Evolutionary conservation across 805 yeast species (phyloP), one percentile per base, ranked within the genome.

Genomic region (Candida morakotiae): DNA sequence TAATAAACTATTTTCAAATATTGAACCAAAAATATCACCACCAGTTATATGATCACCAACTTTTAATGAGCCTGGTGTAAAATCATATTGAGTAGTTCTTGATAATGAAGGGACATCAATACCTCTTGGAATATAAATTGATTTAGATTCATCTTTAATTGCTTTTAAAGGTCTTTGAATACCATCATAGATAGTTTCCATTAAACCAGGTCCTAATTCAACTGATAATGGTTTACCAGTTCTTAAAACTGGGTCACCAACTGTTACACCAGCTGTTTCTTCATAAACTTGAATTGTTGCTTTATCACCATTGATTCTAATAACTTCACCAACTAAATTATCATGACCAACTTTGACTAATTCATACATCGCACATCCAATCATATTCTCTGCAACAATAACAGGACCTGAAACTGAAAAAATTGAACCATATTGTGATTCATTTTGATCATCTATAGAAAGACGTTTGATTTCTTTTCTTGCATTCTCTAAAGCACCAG

Each of bases 321-420:
- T 93, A 48, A 93, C 97, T 69, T 93, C 99, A 62, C 99, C 99
- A 33, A 93, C 98, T 60, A 93, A 77, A 63, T 77, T 87, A 53
- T 87, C 95, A 64, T 93, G 98, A 52, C 99, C 98, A 48, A 93
- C 98, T 64, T 83, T 88, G 56, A 91, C 99, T 66, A 93, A 76
- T 64, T 93, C 99, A 76, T 93, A 91, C 99, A 93, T 93, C 54
- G 98, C 97, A 79, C 97, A 87, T 46, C 99, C 99, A 67, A 89
- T 86, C 98, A 93, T 88, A 71, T 93, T 84, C 67, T 93, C 98
- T 34, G 98, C 98, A 34, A 93, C 82, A 37, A 93, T 84, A 53
- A 93, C 99, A 19, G 98, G 98, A 56, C 98, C 98, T 15, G 98
- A 89, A 34, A 93, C 97, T 22, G 97, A 87, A 69, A 80, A 89